Conservation (phyloP, 148 eudicot genomes). For the Polygonum aviculare region DNA sequence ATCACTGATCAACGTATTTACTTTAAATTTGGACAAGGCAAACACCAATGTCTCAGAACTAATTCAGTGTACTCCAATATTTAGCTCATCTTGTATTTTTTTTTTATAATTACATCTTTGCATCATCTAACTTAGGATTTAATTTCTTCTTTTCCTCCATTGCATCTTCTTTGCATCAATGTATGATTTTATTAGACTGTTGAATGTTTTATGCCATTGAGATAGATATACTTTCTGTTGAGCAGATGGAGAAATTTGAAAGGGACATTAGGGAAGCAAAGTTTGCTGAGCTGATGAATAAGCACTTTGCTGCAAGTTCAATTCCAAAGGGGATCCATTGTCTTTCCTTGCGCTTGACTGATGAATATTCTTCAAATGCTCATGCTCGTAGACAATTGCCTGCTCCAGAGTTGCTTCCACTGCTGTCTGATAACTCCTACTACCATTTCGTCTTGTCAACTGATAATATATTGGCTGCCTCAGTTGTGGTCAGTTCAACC, state of each 20-base stretch:
- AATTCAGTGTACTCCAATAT: not conserved
- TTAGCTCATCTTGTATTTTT: not conserved
- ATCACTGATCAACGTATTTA: not conserved
- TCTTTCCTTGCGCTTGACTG: constrained; percentile 91
- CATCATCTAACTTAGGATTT: not conserved
- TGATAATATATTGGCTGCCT: constrained; percentile 92
- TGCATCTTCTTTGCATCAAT: not conserved
- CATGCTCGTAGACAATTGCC: constrained; percentile 95
- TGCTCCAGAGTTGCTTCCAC: constrained; percentile 84
- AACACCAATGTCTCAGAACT: not conserved
- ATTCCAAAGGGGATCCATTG: constrained; percentile 97
- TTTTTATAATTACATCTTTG: not conserved
- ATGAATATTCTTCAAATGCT: constrained; percentile 98
- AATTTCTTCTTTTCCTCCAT: not conserved
- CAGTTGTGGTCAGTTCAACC: constrained; percentile 85
- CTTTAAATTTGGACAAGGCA: not conserved
- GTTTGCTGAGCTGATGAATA: constrained; percentile 92
- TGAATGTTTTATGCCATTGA: not conserved
- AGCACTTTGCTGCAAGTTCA: constrained; percentile 95
- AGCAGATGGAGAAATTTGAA: constrained; percentile 92
- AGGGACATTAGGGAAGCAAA: constrained; percentile 79
- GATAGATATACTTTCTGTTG: not conserved
- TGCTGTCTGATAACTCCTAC: constrained; percentile 79
- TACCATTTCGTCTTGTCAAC: constrained; percentile 78
- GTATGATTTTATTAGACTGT: not conserved